A percentile compares a stretch with the other conserved stretches of the same genome.
Conservation (phyloP, 768 basidiomycete species). For the Lactifluus rugatus region DNA sequence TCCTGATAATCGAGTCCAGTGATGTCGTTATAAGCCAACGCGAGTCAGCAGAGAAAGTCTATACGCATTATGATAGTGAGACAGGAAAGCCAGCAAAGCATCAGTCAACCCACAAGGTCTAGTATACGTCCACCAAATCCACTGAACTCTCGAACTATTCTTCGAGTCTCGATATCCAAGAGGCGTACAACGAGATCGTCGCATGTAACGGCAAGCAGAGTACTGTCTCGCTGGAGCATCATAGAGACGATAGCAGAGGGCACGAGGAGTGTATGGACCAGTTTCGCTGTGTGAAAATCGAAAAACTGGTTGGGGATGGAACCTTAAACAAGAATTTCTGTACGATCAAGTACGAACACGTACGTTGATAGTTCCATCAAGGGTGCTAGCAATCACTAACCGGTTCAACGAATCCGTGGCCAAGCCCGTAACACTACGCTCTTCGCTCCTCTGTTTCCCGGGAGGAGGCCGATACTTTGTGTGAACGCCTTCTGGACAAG, state of each 20-base stretch:
- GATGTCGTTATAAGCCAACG: conserved; percentile 87
- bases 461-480: conserved; percentile 32
- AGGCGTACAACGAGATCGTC: conserved; percentile 82
- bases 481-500: conserved; percentile 46
- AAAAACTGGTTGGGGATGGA: conserved; percentile 62
- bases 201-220: conserved; percentile 71
- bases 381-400: conserved; percentile 69
- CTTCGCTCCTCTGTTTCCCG: conserved; percentile 31
- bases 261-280: conserved; percentile 57
- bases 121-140: conserved; percentile 80
- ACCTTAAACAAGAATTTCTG: background rate
- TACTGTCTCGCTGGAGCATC: conserved; percentile 73
- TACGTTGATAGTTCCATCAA: conserved; percentile 86
- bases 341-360: conserved; percentile 25
- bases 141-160: conserved; percentile 79
- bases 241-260: conserved; percentile 64
- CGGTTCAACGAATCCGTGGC: conserved; percentile 81
- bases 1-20: conserved; percentile 84
- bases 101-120: conserved; percentile 58
- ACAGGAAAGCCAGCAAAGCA: background rate
- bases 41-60: conserved; percentile 94
- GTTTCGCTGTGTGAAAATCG: conserved; percentile 80
- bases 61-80: background rate
- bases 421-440: conserved; percentile 67
- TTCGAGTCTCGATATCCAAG: conserved; percentile 83